Percentiles rank a stretch among this genome's conserved stretches.
Evolutionary conservation across 352 stramenopile genomes (phyloP).

Genomic region (Globisporangium orthogonon): DNA sequence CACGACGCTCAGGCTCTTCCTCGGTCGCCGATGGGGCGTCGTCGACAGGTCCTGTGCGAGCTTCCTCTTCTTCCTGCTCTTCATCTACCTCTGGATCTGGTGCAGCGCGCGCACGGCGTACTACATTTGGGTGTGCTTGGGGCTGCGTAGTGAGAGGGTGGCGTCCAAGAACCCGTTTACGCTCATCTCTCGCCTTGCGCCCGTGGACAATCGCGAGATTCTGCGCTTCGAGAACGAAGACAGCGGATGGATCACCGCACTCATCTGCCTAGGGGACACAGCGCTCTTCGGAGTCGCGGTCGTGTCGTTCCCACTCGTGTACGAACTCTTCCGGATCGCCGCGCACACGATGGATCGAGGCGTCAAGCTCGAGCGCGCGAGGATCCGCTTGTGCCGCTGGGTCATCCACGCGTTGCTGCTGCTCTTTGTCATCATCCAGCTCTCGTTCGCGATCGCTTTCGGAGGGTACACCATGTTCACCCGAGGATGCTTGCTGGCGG

Average conservation of each 20-base stretch:
- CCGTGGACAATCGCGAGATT: constrained; percentile 35
- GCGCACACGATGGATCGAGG: constrained; percentile 59
- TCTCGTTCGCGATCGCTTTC: constrained; percentile 17
- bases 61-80: constrained; percentile 34
- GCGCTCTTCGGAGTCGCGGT: constrained; percentile 40
- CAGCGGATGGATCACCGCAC: constrained; percentile 19
- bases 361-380: constrained; percentile 24
- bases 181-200: constrained; percentile 25
- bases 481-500: constrained; percentile 24
- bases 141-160: constrained; percentile 20
- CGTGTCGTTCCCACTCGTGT: constrained; percentile 41
- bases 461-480: constrained; percentile 28
- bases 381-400: constrained; percentile 33
- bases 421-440: constrained; percentile 20
- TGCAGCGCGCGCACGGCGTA: constrained; percentile 12
- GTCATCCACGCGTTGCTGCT: constrained; percentile 21
- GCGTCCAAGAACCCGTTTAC: constrained; percentile 22
- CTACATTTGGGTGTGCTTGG: constrained; percentile 20
- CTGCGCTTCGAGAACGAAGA: constrained; percentile 21
- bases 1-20: constrained; percentile 20
- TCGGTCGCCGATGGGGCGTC: constrained; percentile 24
- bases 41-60: constrained; percentile 21
- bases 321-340: constrained; percentile 52
- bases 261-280: constrained; percentile 39
- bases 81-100: constrained; percentile 29